Evolutionary conservation across 306 rosid species (phyloP).

Genomic region (Glycine latifolia): DNA sequence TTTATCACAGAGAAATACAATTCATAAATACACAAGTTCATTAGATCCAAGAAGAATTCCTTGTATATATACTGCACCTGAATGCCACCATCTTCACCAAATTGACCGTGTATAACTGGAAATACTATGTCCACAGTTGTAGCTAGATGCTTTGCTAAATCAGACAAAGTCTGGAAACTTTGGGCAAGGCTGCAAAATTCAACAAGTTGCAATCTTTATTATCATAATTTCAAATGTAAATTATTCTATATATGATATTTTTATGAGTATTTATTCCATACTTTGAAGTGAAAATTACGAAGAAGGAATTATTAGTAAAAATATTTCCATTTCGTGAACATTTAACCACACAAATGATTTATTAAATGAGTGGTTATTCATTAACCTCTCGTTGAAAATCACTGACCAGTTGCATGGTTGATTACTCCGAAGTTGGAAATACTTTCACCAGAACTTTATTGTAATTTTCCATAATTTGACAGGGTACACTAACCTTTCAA

Average conservation of each 20-base stretch:
- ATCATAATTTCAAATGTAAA: slow-evolving; percentile 20
- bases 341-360: slow-evolving; percentile 8
- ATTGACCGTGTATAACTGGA: slow-evolving; percentile 93
- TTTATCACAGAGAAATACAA: slow-evolving; percentile 43
- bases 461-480: slow-evolving; percentile 24
- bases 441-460: neutral
- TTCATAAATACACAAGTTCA: slow-evolving; percentile 17
- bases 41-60: slow-evolving; percentile 25
- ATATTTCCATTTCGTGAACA: slow-evolving; percentile 12
- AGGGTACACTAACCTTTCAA: slow-evolving; percentile 66
- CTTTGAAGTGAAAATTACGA: slow-evolving; percentile 11
- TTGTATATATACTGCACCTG: slow-evolving; percentile 63
- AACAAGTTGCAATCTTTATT: slow-evolving; percentile 40
- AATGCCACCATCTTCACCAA: slow-evolving; percentile 97
- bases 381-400: slow-evolving; percentile 2
- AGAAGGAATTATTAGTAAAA: slow-evolving; percentile 22
- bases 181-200: slow-evolving; percentile 82
- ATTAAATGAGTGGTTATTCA: slow-evolving; percentile 14
- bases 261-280: slow-evolving; percentile 16
- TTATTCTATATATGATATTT: neutral
- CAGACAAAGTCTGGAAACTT: slow-evolving; percentile 71
- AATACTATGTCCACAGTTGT: slow-evolving; percentile 84
- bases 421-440: slow-evolving; percentile 10
- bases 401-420: neutral
- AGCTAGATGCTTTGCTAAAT: slow-evolving; percentile 84